These are phyloP conservation scores for Lentinula sp. DNA, from an alignment of 768 basidiomycete genomes.

Conservation along the genomic window DNA sequence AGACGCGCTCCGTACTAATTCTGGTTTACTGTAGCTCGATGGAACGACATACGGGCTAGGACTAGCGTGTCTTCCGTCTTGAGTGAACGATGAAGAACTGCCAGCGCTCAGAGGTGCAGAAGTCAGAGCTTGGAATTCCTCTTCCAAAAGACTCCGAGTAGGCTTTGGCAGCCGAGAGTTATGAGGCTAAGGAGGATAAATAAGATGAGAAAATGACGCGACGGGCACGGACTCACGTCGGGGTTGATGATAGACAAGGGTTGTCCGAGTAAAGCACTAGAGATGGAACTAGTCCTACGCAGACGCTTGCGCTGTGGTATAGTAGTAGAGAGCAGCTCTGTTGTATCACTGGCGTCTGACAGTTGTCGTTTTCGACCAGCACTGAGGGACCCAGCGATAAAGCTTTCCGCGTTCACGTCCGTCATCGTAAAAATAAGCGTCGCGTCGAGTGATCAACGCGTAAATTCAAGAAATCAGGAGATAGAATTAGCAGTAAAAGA, in stretches of 20 bases:
- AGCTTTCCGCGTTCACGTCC: neutral
- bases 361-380: neutral
- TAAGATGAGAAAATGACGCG: neutral
- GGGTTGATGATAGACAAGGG: neutral
- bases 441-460: neutral
- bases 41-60: slow-evolving; percentile 4
- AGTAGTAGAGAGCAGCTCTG: neutral
- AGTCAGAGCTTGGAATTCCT: slow-evolving; percentile 1
- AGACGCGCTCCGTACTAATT: slow-evolving; percentile 26
- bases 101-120: neutral
- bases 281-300: neutral
- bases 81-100: slow-evolving; percentile 2
- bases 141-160: neutral
- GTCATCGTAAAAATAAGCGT: neutral
- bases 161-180: neutral
- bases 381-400: neutral
- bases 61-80: neutral
- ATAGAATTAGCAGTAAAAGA: neutral
- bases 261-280: neutral
- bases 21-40: slow-evolving; percentile 5
- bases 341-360: neutral
- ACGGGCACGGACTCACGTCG: neutral
- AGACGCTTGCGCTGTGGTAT: neutral
- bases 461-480: neutral
- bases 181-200: neutral